Evolutionary conservation across 768 basidiomycete species (phyloP).

Genomic region (Lyophyllum shimeji): DNA sequence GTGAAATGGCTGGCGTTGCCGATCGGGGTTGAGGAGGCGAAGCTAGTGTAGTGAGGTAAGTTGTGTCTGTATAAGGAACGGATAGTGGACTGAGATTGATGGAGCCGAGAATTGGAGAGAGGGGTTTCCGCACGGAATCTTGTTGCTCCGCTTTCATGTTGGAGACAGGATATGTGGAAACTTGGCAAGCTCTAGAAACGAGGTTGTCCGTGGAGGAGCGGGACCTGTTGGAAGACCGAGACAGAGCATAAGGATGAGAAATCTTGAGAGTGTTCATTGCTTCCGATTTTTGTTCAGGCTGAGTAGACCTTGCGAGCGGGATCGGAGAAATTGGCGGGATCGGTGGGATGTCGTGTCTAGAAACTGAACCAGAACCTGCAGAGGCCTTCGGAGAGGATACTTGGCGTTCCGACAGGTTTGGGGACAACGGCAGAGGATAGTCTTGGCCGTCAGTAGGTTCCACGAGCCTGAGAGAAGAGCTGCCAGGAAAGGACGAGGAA

Average conservation of each 20-base stretch:
- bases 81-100: conserved; percentile 10
- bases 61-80: conserved; percentile 1
- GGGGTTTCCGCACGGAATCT: neutral
- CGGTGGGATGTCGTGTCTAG: neutral
- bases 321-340: neutral
- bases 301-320: neutral
- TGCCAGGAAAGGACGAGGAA: conserved; percentile 9
- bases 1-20: neutral
- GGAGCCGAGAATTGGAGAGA: conserved; percentile 7
- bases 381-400: neutral
- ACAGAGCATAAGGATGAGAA: conserved; percentile 30
- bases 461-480: conserved; percentile 25
- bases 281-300: neutral
- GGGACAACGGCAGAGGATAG: conserved; percentile 19
- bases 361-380: conserved; percentile 2
- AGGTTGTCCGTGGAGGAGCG: conserved; percentile 4
- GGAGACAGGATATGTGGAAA: neutral
- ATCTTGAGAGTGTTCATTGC: conserved; percentile 16
- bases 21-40: neutral
- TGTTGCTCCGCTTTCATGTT: conserved; percentile 2
- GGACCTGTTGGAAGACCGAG: conserved; percentile 5
- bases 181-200: neutral
- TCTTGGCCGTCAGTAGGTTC: conserved; percentile 15
- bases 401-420: neutral
- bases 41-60: neutral